These are phyloP conservation scores for Artemisia tridentata DNA, from an alignment of 129 eudicot genomes.

Conservation along the genomic window DNA sequence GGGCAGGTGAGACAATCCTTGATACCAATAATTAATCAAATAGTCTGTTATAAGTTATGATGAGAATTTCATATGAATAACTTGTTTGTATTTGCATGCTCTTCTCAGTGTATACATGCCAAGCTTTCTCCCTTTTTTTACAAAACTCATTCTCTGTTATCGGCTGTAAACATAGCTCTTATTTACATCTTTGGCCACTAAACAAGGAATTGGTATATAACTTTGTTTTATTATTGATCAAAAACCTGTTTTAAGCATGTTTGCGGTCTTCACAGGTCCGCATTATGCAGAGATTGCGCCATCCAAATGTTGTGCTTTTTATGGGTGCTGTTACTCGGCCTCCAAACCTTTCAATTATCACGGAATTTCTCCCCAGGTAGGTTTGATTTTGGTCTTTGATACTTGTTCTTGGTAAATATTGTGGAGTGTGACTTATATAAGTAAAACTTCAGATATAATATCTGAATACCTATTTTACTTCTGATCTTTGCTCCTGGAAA, in stretches of 20 bases:
- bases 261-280: constrained; percentile 61
- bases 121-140: background rate
- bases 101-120: background rate
- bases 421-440: background rate
- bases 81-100: background rate
- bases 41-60: background rate
- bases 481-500: too few species aligned
- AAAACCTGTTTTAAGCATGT: constrained; percentile 9
- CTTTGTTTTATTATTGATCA: constrained; percentile 17
- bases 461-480: too few species aligned
- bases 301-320: constrained; percentile 95
- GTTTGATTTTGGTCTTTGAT: constrained; percentile 11
- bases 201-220: constrained; percentile 3
- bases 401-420: background rate
- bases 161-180: background rate
- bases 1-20: background rate
- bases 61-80: background rate
- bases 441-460: background rate
- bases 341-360: constrained; percentile 89
- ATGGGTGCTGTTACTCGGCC: constrained; percentile 99
- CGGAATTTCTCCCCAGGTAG: constrained; percentile 94
- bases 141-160: constrained; percentile 8
- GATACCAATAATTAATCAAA: constrained; percentile 7
- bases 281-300: constrained; percentile 94
- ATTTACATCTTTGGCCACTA: constrained; percentile 18